A percentile compares a stretch with the other conserved stretches of the same genome.
Evolutionary conservation across 306 rosid species (phyloP).

Genomic region (Hippophae gyantsensis): DNA sequence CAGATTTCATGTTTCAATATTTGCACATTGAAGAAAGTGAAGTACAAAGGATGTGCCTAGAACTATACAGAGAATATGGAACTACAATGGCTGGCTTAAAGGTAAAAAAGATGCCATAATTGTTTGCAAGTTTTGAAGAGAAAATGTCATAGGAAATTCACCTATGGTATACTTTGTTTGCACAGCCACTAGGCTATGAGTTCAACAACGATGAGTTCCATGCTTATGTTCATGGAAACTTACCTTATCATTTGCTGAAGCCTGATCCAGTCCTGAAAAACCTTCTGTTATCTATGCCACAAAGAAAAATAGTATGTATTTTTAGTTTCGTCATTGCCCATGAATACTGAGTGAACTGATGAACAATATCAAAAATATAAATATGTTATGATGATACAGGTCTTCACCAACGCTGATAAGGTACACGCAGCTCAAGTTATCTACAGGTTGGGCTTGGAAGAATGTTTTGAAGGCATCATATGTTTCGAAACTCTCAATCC

Average conservation of each 20-base stretch:
- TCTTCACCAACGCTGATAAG: conserved; percentile 76
- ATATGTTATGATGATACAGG: conserved; percentile 33
- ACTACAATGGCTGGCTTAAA: conserved; percentile 90
- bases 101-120: conserved; percentile 25
- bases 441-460: conserved; percentile 55
- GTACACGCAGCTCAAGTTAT: conserved; percentile 62
- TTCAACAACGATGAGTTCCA: conserved; percentile 73
- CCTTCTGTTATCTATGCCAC: conserved; percentile 79
- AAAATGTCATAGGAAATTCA: no score
- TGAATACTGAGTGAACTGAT: no score
- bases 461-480: conserved; percentile 72
- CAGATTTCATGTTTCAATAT: conserved; percentile 60
- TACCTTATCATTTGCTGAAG: conserved; percentile 63
- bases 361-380: neutral
- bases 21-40: conserved; percentile 56
- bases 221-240: conserved; percentile 60
- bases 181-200: conserved; percentile 59
- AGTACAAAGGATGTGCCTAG: conserved; percentile 70
- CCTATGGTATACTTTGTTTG: conserved; percentile 1
- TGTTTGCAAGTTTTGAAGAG: neutral
- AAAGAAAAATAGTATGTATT: conserved; percentile 65
- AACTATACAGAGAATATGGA: conserved; percentile 58
- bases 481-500: conserved; percentile 90
- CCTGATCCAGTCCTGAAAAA: conserved; percentile 64
- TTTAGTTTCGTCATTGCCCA: neutral